Percentiles rank a stretch among this genome's conserved stretches.
These are phyloP conservation scores for Hypoxylon fragiforme DNA, from an alignment of 495 filamentous ascomycete species.

Conservation along the genomic window DNA sequence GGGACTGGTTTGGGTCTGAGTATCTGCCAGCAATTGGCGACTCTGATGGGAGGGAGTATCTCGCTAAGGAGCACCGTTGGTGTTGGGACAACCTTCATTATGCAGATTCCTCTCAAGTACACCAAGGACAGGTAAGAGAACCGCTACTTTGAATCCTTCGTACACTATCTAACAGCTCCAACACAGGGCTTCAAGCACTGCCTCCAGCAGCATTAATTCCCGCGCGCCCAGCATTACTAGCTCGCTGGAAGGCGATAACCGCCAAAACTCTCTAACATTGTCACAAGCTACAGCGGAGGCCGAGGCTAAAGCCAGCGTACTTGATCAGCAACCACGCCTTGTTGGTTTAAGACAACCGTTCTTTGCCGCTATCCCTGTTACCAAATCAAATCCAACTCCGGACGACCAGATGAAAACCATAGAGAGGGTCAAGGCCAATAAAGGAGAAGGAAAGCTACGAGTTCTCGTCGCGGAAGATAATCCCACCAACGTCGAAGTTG, in stretches of 20 bases:
- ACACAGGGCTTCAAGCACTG: conserved; percentile 48
- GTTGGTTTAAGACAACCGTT: conserved; percentile 85
- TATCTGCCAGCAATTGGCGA: conserved; percentile 85
- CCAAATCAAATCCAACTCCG: conserved; percentile 30
- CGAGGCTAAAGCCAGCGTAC: conserved; percentile 38
- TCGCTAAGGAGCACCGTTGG: conserved; percentile 71
- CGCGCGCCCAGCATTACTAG: conserved; percentile 73
- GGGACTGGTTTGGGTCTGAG: conserved; percentile 89
- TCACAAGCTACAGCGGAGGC: conserved; percentile 38
- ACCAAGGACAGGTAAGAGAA: conserved; percentile 64
- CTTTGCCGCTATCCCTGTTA: conserved; percentile 65
- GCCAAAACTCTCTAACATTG: conserved; percentile 33
- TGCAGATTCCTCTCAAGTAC: conserved; percentile 82
- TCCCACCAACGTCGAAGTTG: conserved; percentile 91
- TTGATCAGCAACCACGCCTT: conserved; percentile 68
- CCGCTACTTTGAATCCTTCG: too few relatives aligned
- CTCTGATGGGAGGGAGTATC: conserved; percentile 79
- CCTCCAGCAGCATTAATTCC: conserved; percentile 61
- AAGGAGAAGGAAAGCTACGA: conserved; percentile 66
- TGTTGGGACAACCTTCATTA: conserved; percentile 77
- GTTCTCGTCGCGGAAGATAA: conserved; percentile 96
- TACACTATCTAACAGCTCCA: conserved; percentile 41
- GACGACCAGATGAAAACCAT: conserved; percentile 48
- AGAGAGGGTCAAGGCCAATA: conserved; percentile 55
- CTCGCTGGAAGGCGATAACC: conserved; percentile 68